Percentiles rank a stretch among this genome's conserved stretches.
phyloP scores from a whole-genome alignment of 2,329 filamentous ascomycete genomes.

The Trichoderma breve region DNA sequence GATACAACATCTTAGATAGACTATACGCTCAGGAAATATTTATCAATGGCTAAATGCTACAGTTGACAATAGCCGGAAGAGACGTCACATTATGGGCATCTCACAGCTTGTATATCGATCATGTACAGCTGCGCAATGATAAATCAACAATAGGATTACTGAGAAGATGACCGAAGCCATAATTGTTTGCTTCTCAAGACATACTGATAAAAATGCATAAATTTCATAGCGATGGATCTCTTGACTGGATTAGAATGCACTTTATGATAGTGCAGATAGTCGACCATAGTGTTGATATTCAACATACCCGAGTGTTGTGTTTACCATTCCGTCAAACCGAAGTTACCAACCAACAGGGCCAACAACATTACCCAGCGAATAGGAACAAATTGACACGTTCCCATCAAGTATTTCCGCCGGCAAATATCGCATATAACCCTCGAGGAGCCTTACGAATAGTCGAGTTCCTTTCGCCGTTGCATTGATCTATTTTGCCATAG shows the following conservation, averaged over 20 bases:
- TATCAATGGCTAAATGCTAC: background rate
- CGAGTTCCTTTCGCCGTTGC: background rate
- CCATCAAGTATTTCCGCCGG: background rate
- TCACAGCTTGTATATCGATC: background rate
- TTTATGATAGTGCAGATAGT: background rate
- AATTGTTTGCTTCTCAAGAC: background rate
- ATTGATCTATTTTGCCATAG: background rate
- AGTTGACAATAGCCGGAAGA: background rate
- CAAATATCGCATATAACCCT: background rate
- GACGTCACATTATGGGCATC: background rate
- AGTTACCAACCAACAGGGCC: background rate
- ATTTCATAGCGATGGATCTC: fast-evolving
- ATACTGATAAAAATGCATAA: background rate
- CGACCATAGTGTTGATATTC: background rate
- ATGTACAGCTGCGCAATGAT: background rate
- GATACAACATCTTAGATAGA: background rate
- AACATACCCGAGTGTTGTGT: background rate
- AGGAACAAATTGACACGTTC: background rate
- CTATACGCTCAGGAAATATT: background rate
- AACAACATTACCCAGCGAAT: background rate
- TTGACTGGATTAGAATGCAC: background rate
- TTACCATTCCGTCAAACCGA: background rate
- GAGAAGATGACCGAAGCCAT: background rate
- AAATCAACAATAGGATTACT: background rate
- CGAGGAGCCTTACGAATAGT: background rate